Base-by-base conservation (phyloP, 2,329 filamentous ascomycete species). In the Botryotinia narcissicola region DNA sequence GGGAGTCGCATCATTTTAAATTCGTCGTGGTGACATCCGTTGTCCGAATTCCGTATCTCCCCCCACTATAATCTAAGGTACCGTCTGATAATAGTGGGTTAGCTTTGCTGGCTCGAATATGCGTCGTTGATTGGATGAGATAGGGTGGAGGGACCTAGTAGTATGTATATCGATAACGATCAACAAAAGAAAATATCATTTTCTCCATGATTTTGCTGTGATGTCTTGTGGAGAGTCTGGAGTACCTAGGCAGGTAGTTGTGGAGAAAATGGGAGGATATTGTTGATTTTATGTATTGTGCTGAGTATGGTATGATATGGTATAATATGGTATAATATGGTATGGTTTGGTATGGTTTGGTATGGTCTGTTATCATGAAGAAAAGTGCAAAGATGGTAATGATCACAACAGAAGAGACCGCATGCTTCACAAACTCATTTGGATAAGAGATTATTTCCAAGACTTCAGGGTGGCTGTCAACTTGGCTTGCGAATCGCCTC, bases 201-300 rank as follows among this genome's bases (percentile, higher is more conserved):
- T 42, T 62, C 35, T 40, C 60, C 60, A 62, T 44, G 25, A 35
- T 66, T 66, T 12, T 12, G 18, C n/a, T 64, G 40, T 22, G 29
- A 46, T 44, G 25, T 35, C 46, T 48, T 66, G 63, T 44, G 63
- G 44, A 66, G 62, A 66, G 40, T 66, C 42, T 66, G 62, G 62
- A 66, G 63, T 22, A 51, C 3, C 22, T 51, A 6, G 4, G 48
- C n/a, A 51, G 63, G 48, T 51, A 51, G 63, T 51, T 66, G 63
- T 66, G 44, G 63, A 66, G 63, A 37, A 51, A 22, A 2, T 18
- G 29, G 8, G 10, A 61, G 48, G 3, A n/a, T n/a, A n/a, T 16
- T 1, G 3, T 51, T 12, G 48, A n/a, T 12, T n/a, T 14, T 14
- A 51, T 14, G 25, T 51, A 25, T 14, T 10, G 25, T 12, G 7